Conservation (phyloP, 2,329 filamentous ascomycete species). For the Podosphaera fusca region DNA sequence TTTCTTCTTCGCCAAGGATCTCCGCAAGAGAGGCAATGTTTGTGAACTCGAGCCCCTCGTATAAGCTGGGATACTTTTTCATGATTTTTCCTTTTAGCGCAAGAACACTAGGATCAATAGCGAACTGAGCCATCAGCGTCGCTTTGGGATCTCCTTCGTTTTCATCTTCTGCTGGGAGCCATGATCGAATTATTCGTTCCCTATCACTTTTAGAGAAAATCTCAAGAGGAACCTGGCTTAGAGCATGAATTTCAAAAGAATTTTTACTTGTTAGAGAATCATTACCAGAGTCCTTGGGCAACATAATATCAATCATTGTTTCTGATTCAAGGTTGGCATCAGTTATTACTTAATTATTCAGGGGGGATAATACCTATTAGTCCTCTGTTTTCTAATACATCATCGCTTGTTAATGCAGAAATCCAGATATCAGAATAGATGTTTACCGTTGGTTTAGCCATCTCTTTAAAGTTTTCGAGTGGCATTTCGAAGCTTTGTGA, state of each 20-base stretch:
- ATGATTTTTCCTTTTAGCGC: constrained; percentile 27
- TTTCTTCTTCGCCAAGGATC: constrained; percentile 4
- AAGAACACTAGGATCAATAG: constrained; percentile 16
- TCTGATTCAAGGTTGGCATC: constrained; percentile 4
- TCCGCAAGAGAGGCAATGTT: constrained; percentile 17
- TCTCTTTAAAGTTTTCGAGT: not conserved
- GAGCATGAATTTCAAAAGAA: constrained; percentile 9
- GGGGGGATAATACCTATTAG: constrained; percentile 8
- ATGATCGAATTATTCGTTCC: constrained; percentile 21
- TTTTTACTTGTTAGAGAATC: constrained; percentile 7
- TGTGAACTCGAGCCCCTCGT: constrained; percentile 20
- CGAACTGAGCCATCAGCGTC: constrained; percentile 1
- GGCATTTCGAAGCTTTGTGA: constrained; percentile 5
- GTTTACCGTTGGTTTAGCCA: constrained; percentile 5
- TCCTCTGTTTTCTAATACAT: constrained; percentile 8
- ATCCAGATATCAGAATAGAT: constrained; percentile 11
- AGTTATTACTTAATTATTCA: not conserved
- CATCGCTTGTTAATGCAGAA: constrained; percentile 8
- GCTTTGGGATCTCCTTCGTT: not conserved
- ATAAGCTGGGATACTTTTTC: constrained; percentile 24
- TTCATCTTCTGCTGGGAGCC: constrained; percentile 4
- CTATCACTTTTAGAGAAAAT: constrained; percentile 21
- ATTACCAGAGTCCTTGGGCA: constrained; percentile 7
- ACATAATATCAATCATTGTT: constrained; percentile 11
- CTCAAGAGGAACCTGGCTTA: constrained; percentile 15